A percentile compares a stretch with the other conserved stretches of the same genome.
Evolutionary conservation across 1,284 basidiomycete genomes (phyloP).

Genomic region (Stygiomarasmius scandens): DNA sequence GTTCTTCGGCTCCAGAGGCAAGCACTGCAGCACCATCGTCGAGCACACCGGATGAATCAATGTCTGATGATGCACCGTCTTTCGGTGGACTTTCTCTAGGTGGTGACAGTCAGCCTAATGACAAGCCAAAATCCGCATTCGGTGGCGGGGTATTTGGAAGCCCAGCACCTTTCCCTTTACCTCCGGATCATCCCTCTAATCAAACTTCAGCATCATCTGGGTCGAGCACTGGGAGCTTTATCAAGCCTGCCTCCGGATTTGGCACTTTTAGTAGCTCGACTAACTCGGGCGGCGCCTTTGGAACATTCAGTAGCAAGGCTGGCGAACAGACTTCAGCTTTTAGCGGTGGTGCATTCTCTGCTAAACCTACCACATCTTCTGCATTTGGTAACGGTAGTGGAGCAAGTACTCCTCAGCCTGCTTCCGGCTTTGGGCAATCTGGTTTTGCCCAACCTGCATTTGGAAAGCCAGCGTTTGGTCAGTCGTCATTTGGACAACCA

Average conservation of each 20-base stretch:
- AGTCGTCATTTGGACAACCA: conserved; percentile 17
- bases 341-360: conserved; percentile 14
- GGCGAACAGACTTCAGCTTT: conserved; percentile 2
- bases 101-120: conserved; percentile 16
- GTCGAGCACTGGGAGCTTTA: conserved; percentile 8
- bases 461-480: conserved; percentile 16
- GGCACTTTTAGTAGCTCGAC: conserved; percentile 37
- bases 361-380: conserved; percentile 7
- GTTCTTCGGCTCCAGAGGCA: conserved; percentile 14
- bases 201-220: conserved; percentile 1
- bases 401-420: not conserved
- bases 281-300: conserved; percentile 26
- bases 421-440: conserved; percentile 11
- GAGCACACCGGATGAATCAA: conserved; percentile 32
- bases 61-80: conserved; percentile 38
- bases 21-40: conserved; percentile 7
- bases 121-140: conserved; percentile 18
- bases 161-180: conserved; percentile 10
- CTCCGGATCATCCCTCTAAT: too few species aligned
- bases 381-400: conserved; percentile 9
- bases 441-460: conserved; percentile 9
- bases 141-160: conserved; percentile 17
- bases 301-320: conserved; percentile 6
- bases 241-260: conserved; percentile 28
- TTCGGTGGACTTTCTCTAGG: conserved; percentile 41